These are phyloP conservation scores for Colletotrichum zoysiae DNA, from an alignment of 2,329 filamentous ascomycete genomes.

Conservation along the genomic window DNA sequence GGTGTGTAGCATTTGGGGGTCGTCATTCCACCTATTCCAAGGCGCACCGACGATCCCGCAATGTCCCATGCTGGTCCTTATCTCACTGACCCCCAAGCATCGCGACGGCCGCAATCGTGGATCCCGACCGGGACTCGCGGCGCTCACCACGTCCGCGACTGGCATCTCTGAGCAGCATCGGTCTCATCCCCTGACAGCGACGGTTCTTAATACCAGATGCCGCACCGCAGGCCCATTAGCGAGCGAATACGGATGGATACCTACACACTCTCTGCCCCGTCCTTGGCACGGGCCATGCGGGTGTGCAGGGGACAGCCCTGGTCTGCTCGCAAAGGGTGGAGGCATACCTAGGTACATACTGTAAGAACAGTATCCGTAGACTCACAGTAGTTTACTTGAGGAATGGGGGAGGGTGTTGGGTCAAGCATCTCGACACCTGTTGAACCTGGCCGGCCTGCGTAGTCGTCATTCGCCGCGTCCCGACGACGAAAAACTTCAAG, in stretches of 20 bases:
- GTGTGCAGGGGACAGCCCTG: conserved; percentile 31
- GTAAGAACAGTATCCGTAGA: too few relatives aligned
- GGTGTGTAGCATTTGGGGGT: conserved; percentile 4
- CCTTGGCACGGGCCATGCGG: conserved; percentile 33
- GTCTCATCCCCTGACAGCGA: conserved; percentile 8
- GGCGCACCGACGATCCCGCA: conserved; percentile 9
- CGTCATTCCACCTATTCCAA: neutral
- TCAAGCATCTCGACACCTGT: conserved; percentile 1
- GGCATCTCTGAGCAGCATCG: neutral
- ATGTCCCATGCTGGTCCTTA: conserved; percentile 17
- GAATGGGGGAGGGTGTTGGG: neutral
- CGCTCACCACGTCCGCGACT: neutral
- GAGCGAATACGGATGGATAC: neutral
- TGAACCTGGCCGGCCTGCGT: neutral
- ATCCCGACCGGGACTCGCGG: neutral
- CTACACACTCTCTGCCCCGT: conserved; percentile 2
- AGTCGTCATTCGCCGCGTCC: neutral
- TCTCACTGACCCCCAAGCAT: conserved; percentile 7
- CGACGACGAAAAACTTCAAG: neutral
- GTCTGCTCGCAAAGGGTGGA: conserved; percentile 20
- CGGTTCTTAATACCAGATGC: conserved; percentile 18
- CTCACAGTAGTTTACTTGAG: too few relatives aligned
- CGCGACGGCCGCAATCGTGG: conserved; percentile 1
- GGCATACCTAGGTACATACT: neutral
- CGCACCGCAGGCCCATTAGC: neutral